Base-by-base conservation (phyloP, 139 green algal genomes). In the Tetradesmus obliquus region DNA sequence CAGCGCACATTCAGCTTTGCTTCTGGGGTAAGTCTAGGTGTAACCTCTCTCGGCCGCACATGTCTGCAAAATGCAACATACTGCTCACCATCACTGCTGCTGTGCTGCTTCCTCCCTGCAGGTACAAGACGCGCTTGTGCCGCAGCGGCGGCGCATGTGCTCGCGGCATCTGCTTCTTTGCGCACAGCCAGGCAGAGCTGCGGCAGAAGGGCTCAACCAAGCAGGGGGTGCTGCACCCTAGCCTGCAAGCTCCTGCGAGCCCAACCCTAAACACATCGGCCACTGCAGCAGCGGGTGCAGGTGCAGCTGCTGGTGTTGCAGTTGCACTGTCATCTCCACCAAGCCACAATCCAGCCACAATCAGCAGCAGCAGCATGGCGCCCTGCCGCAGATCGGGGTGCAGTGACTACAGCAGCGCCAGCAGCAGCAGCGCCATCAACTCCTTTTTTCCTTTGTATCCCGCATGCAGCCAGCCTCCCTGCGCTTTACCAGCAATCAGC, bases 111-210 rank as follows among this genome's bases (percentile, higher is more conserved):
- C 60, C 9, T 71, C 2, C 10, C 76, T 60, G 32, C 79, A 84
- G 83, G 83, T 79, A 88, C 83, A 76, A 55, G 83, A 88, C 83
- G 3, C 57, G 17, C 7, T 55, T 88, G 83, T 88, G 83, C n/a
- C 55, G 58, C 57, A 79, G 51, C 45, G 83, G 83, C 10, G 83
- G 8, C n/a, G 83, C 83, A 22, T 88, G 83, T 55, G 13, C 55
- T 1, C 55, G 83, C 22, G 24, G 24, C 83, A 79, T 88, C 55
- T 88, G 83, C 83, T 88, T 88, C 57, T 88, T 88, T 51, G 83
- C 83, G 5, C 83, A 88, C 12, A 58, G 22, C 4, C n/a, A 88
- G n/a, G 2, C 57, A 32, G 83, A 60, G 55, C 22, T 53, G 19
- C 55, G 66, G 66, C 66, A 76, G 66, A 76, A 76, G 66, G 66